phyloP scores from a whole-genome alignment of 176 grass and related monocot species.

The Avena insularis region DNA sequence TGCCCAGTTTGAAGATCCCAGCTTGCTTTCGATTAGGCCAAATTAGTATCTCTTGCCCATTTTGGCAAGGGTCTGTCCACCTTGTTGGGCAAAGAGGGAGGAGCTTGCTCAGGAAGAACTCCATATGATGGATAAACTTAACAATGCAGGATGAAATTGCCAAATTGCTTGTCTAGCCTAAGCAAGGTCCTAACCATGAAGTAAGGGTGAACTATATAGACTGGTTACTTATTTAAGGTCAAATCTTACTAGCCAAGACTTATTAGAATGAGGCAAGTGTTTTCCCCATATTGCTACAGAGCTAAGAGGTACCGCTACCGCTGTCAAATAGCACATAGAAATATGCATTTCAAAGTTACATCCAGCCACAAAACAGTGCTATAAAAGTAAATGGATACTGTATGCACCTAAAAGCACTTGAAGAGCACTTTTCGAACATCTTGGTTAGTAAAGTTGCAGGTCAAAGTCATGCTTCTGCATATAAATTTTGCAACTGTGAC shows the following conservation, averaged over 20 bases:
- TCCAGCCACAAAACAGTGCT: slow-evolving; percentile 9
- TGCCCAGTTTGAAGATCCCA: slow-evolving; percentile 3
- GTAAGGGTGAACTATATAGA: not conserved
- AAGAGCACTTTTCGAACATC: slow-evolving; percentile 18
- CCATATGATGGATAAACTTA: not conserved
- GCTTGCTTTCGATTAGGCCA: not conserved
- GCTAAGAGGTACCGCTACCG: not conserved
- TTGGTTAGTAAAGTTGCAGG: slow-evolving; percentile 22
- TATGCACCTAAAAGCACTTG: slow-evolving; percentile 31
- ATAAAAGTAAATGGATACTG: slow-evolving; percentile 2
- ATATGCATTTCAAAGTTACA: slow-evolving; percentile 24
- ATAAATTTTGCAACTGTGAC: not conserved
- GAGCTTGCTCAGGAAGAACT: slow-evolving; percentile 12
- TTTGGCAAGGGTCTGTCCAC: not conserved
- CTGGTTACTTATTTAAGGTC: not conserved
- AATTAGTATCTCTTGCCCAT: slow-evolving; percentile 3
- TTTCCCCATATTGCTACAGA: not conserved
- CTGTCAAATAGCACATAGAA: not conserved
- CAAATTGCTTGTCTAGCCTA: not conserved
- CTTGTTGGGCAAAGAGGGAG: not conserved
- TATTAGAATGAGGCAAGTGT: not conserved
- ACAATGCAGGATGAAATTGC: not conserved
- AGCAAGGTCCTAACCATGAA: slow-evolving; percentile 1
- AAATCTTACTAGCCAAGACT: not conserved
- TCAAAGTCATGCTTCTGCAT: slow-evolving; percentile 11